Percentiles rank a stretch among this genome's conserved stretches.
Evolutionary conservation across 2,329 filamentous ascomycete genomes (phyloP).

Genomic region (Neofusicoccum laricinum): DNA sequence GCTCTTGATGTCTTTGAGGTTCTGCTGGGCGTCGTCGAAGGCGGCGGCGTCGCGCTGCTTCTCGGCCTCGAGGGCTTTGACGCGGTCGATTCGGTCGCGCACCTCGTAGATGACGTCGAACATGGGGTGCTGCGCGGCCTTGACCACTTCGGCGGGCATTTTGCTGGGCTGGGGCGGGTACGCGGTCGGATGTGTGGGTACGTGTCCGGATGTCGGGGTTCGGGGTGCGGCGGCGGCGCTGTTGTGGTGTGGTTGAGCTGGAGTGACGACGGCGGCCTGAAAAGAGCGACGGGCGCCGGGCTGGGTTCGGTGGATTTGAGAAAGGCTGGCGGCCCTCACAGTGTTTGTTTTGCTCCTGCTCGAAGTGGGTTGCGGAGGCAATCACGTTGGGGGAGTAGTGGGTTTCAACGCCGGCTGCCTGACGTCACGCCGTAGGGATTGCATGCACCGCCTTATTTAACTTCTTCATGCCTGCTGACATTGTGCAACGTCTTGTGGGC

Average conservation of each 20-base stretch:
- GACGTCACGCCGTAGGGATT: neutral
- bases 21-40: neutral
- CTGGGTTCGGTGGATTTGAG: neutral
- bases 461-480: neutral
- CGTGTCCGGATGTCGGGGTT: neutral
- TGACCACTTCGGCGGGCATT: neutral
- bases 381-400: neutral
- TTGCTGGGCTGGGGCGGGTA: neutral
- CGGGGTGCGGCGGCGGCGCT: neutral
- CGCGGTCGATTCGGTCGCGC: constrained; percentile 3
- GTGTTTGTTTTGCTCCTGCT: constrained; percentile 2
- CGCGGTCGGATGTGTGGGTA: neutral
- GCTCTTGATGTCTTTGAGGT: neutral
- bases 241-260: neutral
- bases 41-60: neutral
- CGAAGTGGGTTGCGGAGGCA: neutral
- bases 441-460: neutral
- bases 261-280: neutral
- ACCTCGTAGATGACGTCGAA: constrained; percentile 6
- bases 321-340: neutral
- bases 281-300: neutral
- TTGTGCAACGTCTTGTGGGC: neutral
- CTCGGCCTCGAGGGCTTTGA: constrained; percentile 6
- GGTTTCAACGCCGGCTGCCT: neutral
- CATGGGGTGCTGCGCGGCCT: neutral